Base-by-base conservation (phyloP, 2,329 filamentous ascomycete species). In the Cladosporium oxysporum region DNA sequence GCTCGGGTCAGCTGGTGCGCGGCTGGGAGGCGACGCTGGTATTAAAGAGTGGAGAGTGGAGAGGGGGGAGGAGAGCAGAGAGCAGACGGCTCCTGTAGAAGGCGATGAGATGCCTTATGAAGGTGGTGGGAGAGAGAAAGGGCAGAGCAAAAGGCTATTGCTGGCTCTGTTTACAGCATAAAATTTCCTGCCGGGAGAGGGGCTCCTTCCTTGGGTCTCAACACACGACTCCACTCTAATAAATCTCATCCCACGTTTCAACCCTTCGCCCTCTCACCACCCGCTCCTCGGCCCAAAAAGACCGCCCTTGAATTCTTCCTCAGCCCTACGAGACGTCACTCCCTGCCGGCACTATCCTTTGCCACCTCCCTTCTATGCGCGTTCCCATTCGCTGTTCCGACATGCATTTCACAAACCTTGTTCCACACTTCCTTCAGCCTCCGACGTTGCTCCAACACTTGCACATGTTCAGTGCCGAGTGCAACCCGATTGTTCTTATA, bases 21-120 rank as follows among this genome's bases (percentile, higher is more conserved):
- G 52, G 18, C 50, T 44, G 61, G 21, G 35, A 28, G 50, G 29
- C 44, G 59, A 53, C 61, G 50, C 61, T 35, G 35, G 50, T 35
- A 47, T 55, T 33, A 63, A 63, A 63, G 61, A 57, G 61, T 53
- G 49, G 44, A 41, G 61, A 63, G 61, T 63, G 61, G 61, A 63
- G 61, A 63, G 61, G 49, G 49, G n/a, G 26, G 49, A 29, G 44
- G 41, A 33, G 52, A 18, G 14, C 35, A 57, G 50, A 29, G 35
- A 63, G 49, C 60, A 52, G 49, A 26, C 16, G 44, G 49, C 61
- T 63, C 61, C 61, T 63, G 61, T 47, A 5, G 57, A 31, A 61
- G 47, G 44, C 58, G 58, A 61, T 31, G 47, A n/a, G 23, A 47
- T 61, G 58, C 60, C 49, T 62, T 62, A 37, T 53, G 47, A 31